Base-by-base conservation (phyloP, 108 stramenopile species). In the Nitzschia inconspicua region DNA sequence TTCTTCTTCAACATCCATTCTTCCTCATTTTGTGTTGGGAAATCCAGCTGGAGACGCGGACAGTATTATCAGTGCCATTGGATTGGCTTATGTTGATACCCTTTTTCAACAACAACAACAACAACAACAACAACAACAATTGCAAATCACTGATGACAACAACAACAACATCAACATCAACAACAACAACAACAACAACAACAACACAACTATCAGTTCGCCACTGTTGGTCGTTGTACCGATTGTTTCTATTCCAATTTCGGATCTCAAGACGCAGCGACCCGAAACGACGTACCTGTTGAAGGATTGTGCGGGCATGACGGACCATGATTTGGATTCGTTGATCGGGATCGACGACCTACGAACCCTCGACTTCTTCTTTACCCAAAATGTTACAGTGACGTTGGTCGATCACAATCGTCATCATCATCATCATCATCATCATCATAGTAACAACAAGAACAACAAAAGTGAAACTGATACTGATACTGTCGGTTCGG, bases 31-130 rank as follows among this genome's bases (percentile, higher is more conserved):
- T 18, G 72, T 80, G 0, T 77, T 89, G 26, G 92, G 92, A 10
- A 93, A 93, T 66, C 79, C 80, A 65, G 92, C 92, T 14, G 92
- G 85, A 24, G 92, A 93, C 74, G 86, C 92, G 0, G 92, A 93
- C 63, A 80, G 83, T 20, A 79, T 93, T 37, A 32, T 93, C 34
- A 82, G 80, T 48, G 82, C 92, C 27, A 68, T 93, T 37, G 60
- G 70, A 2, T 50, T 76, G 8, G 81, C 88, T 20, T 93, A 76
- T 48, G 52, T 90, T 29, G 83, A 85, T 47, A 70, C 81, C 2
- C 29, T 61, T 27, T 39, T 36, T 16, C 42, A 36, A 59, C 30
- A 41, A 19, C 19, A 48, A 18, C 55, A 59, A 23, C 28, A 29
- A 44, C 3, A 37, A 51, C 14, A 18, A 2, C 34, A 18, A 2